Base-by-base conservation (phyloP, 208 protist species). In the Wallacemonas collosoma region DNA sequence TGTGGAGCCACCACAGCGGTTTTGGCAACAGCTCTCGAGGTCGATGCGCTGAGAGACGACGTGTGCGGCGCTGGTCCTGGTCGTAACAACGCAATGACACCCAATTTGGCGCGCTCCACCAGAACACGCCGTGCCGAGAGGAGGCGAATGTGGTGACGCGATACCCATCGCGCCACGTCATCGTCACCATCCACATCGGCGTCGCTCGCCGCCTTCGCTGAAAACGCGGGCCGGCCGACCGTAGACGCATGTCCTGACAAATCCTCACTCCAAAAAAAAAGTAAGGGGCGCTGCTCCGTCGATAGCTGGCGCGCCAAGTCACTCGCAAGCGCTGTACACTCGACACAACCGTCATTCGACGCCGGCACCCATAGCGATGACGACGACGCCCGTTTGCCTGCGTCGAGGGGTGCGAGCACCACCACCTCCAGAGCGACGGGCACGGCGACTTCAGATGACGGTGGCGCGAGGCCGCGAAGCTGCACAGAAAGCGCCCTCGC, bases 61-160 rank as follows among this genome's bases (percentile, higher is more conserved):
- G 9, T n/a, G 53, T 36, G 71, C 35, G 39, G 51, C 44, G 14
- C 55, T 5, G 39, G 2, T 1, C 26, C 26, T 26, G 58, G 36
- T 7, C 53, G 62, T 45, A 79, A 26, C 5, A 79, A 62, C 1
- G 72, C 60, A 58, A 75, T 65, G 55, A 85, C 80, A 64, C 79
- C 80, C 7, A 61, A 50, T 48, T 85, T 77, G 12, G 76, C 80
- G 5, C 50, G 44, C 50, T 69, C 64, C 47, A 69, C 64, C 5
- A 56, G 48, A 26, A 54, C 50, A 35, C 64, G 64, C 5, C 64
- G 64, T 9, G 36, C 64, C 0, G 64, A 69, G 36, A 69, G 48
- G 14, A 57, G 64, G 4, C 48, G 64, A 57, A 69, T 54, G 17
- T 44, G 64, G 50, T 54, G 48, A 9, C 44, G 64, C 48, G 44